Base-by-base conservation (phyloP, 129 eudicot genomes). In the Arctium lappa region DNA sequence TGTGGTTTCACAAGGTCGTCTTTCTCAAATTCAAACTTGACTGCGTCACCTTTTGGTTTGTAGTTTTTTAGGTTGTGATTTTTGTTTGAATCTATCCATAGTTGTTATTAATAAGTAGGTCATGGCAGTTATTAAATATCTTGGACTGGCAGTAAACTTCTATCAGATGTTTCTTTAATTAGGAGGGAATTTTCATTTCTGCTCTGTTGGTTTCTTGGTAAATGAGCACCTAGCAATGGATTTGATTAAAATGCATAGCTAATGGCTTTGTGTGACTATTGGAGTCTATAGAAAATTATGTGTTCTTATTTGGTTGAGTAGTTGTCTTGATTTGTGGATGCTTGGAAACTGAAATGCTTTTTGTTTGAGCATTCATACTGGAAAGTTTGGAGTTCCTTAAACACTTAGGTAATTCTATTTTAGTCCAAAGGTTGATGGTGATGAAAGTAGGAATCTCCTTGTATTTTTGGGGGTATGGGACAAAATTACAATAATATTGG, bases 101-200 rank as follows among this genome's bases (percentile, higher is more conserved):
- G 82, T 69, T 85, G 84, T 85, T 63, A 82, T 73, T 87, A 79
- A 56, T 77, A 83, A 79, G 85, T 83, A 82, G 88, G 69, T 69
- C 27, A 29, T 75, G 81, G 39, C 56, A 3, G 36, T 12, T 70
- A 34, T 78, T 74, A 75, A 68, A 74, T 73, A 81, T 56, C 78
- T 68, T 78, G 78, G 76, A 77, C 68, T 73, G 30, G 83, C 75
- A 80, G 71, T 76, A 22, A 83, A 74, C 84, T 86, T 79, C 63
- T 56, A 79, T 79, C 65, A 30, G 73, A 74, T 83, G 86, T 75
- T 86, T 73, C 73, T 75, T 76, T 56, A 33, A 79, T 80, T 79
- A 74, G 69, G 46, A 84, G 72, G 36, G 68, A 82, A 34, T 76
- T 69, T 62, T 46, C 32, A 50, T 65, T 75, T 29, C 66, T 74